Percentiles rank a stretch among this genome's conserved stretches.
These are phyloP conservation scores for Ilyonectria destructans DNA, from an alignment of 2,329 filamentous ascomycete genomes.

Conservation along the genomic window DNA sequence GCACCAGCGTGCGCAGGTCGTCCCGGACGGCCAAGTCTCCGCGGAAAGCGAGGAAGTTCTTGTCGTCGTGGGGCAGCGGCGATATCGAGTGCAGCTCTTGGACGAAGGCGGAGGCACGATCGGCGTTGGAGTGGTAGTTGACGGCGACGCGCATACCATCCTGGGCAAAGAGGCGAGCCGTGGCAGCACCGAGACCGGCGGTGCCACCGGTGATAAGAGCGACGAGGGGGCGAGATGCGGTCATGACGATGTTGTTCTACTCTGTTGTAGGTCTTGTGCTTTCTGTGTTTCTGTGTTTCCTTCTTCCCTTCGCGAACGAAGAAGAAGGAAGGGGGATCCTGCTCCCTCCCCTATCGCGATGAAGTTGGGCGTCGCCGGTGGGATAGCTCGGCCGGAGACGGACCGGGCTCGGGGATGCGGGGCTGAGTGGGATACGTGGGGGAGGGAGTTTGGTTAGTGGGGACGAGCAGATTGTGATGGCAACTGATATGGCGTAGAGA, in stretches of 20 bases:
- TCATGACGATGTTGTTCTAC: neutral
- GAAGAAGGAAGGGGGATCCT: slow-evolving; percentile 5
- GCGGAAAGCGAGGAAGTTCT: slow-evolving; percentile 68
- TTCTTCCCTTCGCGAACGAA: neutral
- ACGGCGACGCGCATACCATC: slow-evolving; percentile 80
- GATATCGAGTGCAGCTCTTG: slow-evolving; percentile 68
- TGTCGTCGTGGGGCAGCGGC: slow-evolving; percentile 41
- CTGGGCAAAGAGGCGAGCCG: slow-evolving; percentile 77
- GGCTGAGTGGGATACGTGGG: neutral
- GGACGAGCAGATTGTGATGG: neutral
- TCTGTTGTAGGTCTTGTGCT: neutral
- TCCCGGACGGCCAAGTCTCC: slow-evolving; percentile 76
- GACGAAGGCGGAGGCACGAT: slow-evolving; percentile 73
- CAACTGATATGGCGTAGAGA: neutral
- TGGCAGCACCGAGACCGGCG: slow-evolving; percentile 80
- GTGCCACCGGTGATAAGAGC: slow-evolving; percentile 67
- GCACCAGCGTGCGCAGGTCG: slow-evolving; percentile 74
- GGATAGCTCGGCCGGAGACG: neutral
- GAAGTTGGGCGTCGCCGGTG: neutral
- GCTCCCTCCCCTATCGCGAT: slow-evolving; percentile 11
- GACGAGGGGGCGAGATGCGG: slow-evolving; percentile 49
- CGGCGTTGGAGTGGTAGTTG: slow-evolving; percentile 78
- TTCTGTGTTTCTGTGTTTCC: neutral
- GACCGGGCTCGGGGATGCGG: slow-evolving; percentile 14
- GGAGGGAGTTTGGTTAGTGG: neutral